phyloP scores from a whole-genome alignment of 306 rosid genomes.

The Sesbania bispinosa region DNA sequence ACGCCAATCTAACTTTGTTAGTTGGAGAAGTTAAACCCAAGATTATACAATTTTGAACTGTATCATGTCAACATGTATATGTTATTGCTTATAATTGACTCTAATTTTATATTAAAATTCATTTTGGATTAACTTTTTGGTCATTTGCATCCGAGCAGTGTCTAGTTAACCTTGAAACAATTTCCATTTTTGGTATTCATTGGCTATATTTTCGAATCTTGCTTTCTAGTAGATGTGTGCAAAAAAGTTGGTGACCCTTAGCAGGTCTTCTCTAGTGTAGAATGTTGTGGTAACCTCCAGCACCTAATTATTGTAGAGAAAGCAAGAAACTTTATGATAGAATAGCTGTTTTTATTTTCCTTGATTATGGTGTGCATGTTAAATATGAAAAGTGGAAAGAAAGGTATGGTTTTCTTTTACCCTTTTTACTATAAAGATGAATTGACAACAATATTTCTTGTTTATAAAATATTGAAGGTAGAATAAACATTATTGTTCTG shows the following conservation, averaged over 20 bases:
- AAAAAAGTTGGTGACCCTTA: not conserved
- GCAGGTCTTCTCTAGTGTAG: not conserved
- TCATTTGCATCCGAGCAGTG: not conserved
- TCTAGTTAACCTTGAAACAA: not conserved
- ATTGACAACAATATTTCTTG: too few relatives aligned
- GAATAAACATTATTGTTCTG: too few relatives aligned
- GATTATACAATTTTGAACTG: not conserved
- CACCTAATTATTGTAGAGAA: not conserved
- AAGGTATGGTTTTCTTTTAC: too few relatives aligned
- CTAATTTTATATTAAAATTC: not conserved
- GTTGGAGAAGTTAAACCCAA: not conserved
- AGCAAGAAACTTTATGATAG: not conserved
- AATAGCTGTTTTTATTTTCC: not conserved
- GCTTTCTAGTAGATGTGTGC: not conserved
- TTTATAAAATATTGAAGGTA: too few relatives aligned
- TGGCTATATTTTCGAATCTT: not conserved
- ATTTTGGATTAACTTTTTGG: not conserved
- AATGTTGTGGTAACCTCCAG: not conserved
- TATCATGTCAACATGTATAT: not conserved
- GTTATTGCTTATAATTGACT: not conserved
- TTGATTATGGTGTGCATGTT: too few relatives aligned
- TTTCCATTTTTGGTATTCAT: not conserved
- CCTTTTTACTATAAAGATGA: too few relatives aligned
- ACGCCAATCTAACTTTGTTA: slow-evolving; percentile 14
- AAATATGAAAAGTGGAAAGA: too few relatives aligned